Evolutionary conservation across 441 rosid species (phyloP), one percentile per base, ranked within the genome.

Genomic region (Jatropha podagrica): DNA sequence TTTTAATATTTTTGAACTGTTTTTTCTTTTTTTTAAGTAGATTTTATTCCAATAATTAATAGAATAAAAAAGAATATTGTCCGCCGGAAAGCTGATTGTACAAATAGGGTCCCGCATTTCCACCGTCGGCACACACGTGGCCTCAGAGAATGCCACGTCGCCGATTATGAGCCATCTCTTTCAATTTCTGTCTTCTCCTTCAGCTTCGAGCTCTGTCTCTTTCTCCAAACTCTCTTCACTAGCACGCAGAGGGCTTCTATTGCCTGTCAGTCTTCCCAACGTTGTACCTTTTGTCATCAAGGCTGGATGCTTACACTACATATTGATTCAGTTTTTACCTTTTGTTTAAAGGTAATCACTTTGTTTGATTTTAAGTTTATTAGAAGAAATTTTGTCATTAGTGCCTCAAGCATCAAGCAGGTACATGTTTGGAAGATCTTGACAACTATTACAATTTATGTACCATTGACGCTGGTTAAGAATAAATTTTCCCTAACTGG

Each of bases 231-330:
- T 27, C 32, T 27, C 32, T 27, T 27, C 32, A 85, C 83, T 95
- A 77, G 94, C 97, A 65, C 92, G 97, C 65, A 87, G 99, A 89
- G 98, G 99, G 62, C 82, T 93, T 86, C 91, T 95, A 77, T 84
- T 93, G 78, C 99, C 99, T 54, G 83, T 80, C 77, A 90, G 95
- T 89, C 92, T 93, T 76, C 93, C 97, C 67, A 87, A 83, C 86
- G 97, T 91, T 73, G 86, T 92, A 72, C 97, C 97, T 74, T 89
- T 91, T 77, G 83, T 96, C 83, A 86, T 89, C 80, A 93, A 96
- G 97, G 99, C 93, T 81, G 80, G 77, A 48, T 54, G 68, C 20
- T 78, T 27, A 27, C 32, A 27, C 2, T 44, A 44, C 62, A 27
- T 52, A 32, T 4, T 38, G 52, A 41, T 60, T 37, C 18, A 12